These are phyloP conservation scores for Penicillium chermesinum DNA, from an alignment of 495 filamentous ascomycete genomes.

Conservation along the genomic window DNA sequence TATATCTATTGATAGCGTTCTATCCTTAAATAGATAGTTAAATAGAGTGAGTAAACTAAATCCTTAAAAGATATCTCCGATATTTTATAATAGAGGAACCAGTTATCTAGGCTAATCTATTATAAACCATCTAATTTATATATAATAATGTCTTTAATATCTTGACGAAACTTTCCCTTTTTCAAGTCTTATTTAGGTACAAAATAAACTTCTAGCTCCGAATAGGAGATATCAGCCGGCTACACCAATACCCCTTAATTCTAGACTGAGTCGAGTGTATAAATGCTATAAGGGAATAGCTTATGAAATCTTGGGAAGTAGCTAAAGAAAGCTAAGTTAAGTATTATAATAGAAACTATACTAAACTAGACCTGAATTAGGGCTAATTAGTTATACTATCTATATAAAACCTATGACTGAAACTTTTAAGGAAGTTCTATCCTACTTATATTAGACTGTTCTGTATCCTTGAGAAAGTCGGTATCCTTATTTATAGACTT, in stretches of 20 bases:
- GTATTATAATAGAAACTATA: background rate
- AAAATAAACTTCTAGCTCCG: background rate
- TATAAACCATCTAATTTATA: background rate
- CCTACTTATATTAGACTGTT: background rate
- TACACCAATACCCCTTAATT: background rate
- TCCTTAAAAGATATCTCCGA: constrained; percentile 3
- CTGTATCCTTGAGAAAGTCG: background rate
- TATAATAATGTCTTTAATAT: background rate
- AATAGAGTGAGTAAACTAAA: background rate
- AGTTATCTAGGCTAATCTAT: constrained; percentile 8
- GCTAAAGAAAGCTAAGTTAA: background rate
- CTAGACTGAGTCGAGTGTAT: background rate
- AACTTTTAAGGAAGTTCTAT: background rate
- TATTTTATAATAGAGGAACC: background rate
- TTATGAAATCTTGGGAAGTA: background rate
- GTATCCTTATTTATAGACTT: background rate
- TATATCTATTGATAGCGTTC: background rate
- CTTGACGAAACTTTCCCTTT: background rate
- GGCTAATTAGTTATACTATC: background rate
- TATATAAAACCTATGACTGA: background rate
- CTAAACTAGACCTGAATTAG: background rate
- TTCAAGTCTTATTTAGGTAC: background rate
- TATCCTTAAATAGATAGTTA: background rate
- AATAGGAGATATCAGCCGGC: no score
- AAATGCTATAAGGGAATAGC: background rate